A percentile compares a stretch with the other conserved stretches of the same genome.
These are phyloP conservation scores for Paulownia fortunei DNA, from an alignment of 257 asterid species.

Conservation along the genomic window DNA sequence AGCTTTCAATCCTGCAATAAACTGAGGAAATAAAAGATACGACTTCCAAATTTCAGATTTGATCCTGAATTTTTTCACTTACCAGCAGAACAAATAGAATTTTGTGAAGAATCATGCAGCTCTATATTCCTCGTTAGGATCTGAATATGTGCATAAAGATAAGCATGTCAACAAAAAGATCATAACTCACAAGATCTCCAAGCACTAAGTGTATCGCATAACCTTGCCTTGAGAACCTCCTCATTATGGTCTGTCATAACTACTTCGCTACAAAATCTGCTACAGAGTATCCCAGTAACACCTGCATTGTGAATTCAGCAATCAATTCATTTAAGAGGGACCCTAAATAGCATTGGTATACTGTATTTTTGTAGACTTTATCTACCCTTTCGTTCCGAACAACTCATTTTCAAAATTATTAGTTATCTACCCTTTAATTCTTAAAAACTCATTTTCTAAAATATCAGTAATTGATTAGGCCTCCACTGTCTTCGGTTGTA, in stretches of 20 bases:
- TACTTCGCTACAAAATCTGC: constrained; percentile 79
- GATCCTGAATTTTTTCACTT: constrained; percentile 37
- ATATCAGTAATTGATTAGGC: background rate
- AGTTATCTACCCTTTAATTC: no score
- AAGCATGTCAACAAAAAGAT: constrained; percentile 27
- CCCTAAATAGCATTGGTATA: background rate
- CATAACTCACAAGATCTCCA: constrained; percentile 20
- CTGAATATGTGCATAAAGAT: constrained; percentile 45
- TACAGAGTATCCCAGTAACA: constrained; percentile 83
- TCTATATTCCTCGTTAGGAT: constrained; percentile 71
- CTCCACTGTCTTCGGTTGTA: background rate
- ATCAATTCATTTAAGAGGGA: constrained; percentile 20
- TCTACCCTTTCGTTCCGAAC: background rate
- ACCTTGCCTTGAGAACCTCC: constrained; percentile 94
- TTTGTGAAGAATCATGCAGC: constrained; percentile 55
- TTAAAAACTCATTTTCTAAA: background rate
- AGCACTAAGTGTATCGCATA: constrained; percentile 35
- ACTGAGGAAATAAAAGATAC: constrained; percentile 27
- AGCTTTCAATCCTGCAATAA: constrained; percentile 55
- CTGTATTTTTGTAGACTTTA: background rate
- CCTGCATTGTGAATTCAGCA: constrained; percentile 55
- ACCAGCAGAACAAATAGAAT: constrained; percentile 52
- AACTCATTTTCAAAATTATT: background rate
- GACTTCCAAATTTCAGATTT: constrained; percentile 9
- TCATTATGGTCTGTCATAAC: constrained; percentile 90